Evolutionary conservation across 2,329 filamentous ascomycete genomes (phyloP), one percentile per base, ranked within the genome.

Genomic region (Scedosporium apiospermum): DNA sequence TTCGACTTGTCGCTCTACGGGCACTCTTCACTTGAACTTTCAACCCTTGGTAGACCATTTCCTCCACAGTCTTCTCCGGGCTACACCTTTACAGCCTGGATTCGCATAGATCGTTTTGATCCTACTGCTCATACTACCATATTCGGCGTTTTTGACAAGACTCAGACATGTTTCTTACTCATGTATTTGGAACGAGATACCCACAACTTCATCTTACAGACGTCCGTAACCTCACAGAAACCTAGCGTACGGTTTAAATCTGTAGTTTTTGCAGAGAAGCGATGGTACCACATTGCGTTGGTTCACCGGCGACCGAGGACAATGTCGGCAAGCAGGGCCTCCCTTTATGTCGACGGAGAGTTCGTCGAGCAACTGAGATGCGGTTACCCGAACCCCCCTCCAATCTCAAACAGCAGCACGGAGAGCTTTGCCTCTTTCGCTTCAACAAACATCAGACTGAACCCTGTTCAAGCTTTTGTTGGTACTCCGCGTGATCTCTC

Each of bases 231-330:
- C 61, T 92, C 92, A 7, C 82, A 86, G 61, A 86, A 89, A 64
- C 93, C 95, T 2, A 98, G 93, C 73, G 90, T 99, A 57, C 86
- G 95, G 63, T 99, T 99, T 80, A 96, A 95, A 72, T 89, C 89
- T 2, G 84, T 88, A 10, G 78, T 82, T 0, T 98, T 99, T 70
- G 79, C 87, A 68, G 82, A 89, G 65, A 84, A 86, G 62, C 82
- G 79, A 68, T 99, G 95, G 95, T 99, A 99, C 73, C 95, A 99
- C 73, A 85, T 99, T 68, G 91, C 88, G 53, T 77, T 99, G 65
- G 90, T 95, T 26, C 95, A 99, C 74, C 87, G 89, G 59, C 84
- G 88, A 42, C 87, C 88, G 7, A 91, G 88, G 73, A 85, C 90
- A 0, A 87, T 90, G 72, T 83, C 84, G 9, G 83, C 88, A 2